Percentiles rank a stretch among this genome's conserved stretches.
These are phyloP conservation scores for Plasmodium gallinaceum DNA, from an alignment of 169 alveolate genomes.

Conservation along the genomic window DNA sequence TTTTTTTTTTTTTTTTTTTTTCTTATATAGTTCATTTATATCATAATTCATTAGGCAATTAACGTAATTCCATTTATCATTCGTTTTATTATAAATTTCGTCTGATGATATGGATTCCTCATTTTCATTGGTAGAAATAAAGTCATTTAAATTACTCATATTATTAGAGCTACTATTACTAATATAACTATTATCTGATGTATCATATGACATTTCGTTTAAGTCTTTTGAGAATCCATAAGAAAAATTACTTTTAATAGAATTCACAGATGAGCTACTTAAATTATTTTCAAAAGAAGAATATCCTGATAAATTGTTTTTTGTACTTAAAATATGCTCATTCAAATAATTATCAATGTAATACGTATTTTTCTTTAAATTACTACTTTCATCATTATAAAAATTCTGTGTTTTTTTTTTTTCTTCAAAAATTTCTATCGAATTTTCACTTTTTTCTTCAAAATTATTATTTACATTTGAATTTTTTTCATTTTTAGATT, in stretches of 20 bases:
- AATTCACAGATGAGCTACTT: conserved; percentile 49
- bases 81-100: conserved; percentile 8
- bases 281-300: conserved; percentile 46
- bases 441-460: not conserved
- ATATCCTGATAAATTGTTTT: conserved; percentile 16
- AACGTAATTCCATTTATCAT: conserved; percentile 56
- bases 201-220: not conserved
- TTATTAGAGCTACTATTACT: conserved; percentile 37
- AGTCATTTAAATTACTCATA: conserved; percentile 1
- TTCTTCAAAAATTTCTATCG: not conserved
- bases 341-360: conserved; percentile 45
- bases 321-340: conserved; percentile 20
- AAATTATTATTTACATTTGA: not conserved
- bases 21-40: conserved; percentile 9
- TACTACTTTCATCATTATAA: not conserved
- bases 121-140: not conserved
- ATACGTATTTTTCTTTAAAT: conserved; percentile 3
- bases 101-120: conserved; percentile 31
- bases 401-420: not conserved
- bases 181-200: conserved; percentile 23
- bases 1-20: conserved; percentile 63
- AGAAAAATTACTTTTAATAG: conserved; percentile 46
- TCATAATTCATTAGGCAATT: conserved; percentile 48
- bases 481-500: not conserved
- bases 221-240: conserved; percentile 6